These are phyloP conservation scores for Cytospora leucostoma DNA, from an alignment of 2,329 filamentous ascomycete genomes.

Conservation along the genomic window DNA sequence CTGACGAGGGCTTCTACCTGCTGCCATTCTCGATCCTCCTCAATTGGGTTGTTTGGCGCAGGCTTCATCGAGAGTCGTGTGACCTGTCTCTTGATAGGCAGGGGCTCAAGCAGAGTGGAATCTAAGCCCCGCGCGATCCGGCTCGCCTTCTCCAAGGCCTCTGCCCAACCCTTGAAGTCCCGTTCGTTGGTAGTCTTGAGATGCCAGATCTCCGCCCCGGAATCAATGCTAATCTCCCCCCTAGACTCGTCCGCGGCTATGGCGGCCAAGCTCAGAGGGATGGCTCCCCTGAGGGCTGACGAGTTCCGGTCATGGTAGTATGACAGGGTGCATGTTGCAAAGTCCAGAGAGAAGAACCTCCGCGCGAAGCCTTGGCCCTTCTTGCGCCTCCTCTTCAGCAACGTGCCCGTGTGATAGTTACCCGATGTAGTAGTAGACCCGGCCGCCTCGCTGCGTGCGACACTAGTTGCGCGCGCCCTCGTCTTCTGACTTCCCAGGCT, in stretches of 20 bases:
- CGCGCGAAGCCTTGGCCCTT: slow-evolving; percentile 90
- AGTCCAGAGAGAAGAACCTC: slow-evolving; percentile 95
- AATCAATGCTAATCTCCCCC: slow-evolving; percentile 93
- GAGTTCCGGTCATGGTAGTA: slow-evolving; percentile 97
- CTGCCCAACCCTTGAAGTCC: slow-evolving; percentile 87
- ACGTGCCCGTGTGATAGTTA: slow-evolving; percentile 77
- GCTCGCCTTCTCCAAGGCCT: slow-evolving; percentile 80
- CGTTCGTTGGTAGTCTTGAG: slow-evolving; percentile 77
- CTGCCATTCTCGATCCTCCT: slow-evolving; percentile 83
- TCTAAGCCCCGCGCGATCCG: slow-evolving; percentile 61
- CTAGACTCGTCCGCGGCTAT: slow-evolving; percentile 86
- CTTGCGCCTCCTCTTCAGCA: slow-evolving; percentile 90
- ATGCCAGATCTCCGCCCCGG: slow-evolving; percentile 96
- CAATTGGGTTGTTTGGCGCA: slow-evolving; percentile 39
- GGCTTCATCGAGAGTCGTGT: slow-evolving; percentile 33
- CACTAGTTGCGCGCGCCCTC: slow-evolving; percentile 47
- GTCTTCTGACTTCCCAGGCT: slow-evolving; percentile 58
- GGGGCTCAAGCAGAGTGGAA: slow-evolving; percentile 33
- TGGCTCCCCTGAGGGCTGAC: slow-evolving; percentile 86
- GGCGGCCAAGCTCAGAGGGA: slow-evolving; percentile 87
- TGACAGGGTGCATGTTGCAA: slow-evolving; percentile 88
- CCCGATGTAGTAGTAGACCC: slow-evolving; percentile 38
- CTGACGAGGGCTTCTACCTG: slow-evolving; percentile 84
- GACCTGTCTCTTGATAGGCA: slow-evolving; percentile 26
- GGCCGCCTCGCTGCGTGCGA: slow-evolving; percentile 54